Evolutionary conservation across 495 filamentous ascomycete species (phyloP), one percentile per base, ranked within the genome.

Genomic region (Neurospora terricola): DNA sequence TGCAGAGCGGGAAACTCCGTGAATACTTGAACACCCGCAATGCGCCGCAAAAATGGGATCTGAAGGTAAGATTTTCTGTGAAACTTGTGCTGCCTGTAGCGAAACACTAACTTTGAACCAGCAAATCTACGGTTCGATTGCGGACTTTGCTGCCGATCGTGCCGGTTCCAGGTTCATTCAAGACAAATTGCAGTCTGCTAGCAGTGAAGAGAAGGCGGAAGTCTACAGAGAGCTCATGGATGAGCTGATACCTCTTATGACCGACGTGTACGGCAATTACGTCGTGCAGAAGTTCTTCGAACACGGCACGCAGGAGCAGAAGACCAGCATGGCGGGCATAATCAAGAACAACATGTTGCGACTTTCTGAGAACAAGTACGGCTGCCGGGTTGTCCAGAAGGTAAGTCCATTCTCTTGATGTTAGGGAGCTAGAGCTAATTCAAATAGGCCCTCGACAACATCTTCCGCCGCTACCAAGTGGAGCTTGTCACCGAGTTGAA

Each of bases 241-340:
- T 0, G 95, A 98, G 77, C 88, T 90, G 10, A 76, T 97, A 43
- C 94, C 94, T 79, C 83, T 98, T 54, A 98, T 97, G 94, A 95
- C 91, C 12, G 96, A 98, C 78, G 91, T 98, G 16, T 98, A 97
- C 78, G 96, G 96, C 21, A 99, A 99, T 81, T 99, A 98, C 78
- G 96, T 99, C 42, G 96, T 98, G 30, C 96, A 99, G 77, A 98
- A 98, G 80, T 90, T 98, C 74, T 98, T 98, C 76, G 95, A 98
- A 82, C 94, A 98, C 78, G 96, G 96, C 38, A 97, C 94, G 75
- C 95, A 97, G 80, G 86, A 89, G 8, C 96, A 98, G 80, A 99
- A 99, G 82, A 94, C 91, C 80, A 86, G 91, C 3, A 80, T 99
- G 54, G 95, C 93, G 5, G 88, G 89, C 70, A 87, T 91, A 76